Evolutionary conservation across 306 rosid genomes (phyloP).

Genomic region (Casuarina equisetifolia): DNA sequence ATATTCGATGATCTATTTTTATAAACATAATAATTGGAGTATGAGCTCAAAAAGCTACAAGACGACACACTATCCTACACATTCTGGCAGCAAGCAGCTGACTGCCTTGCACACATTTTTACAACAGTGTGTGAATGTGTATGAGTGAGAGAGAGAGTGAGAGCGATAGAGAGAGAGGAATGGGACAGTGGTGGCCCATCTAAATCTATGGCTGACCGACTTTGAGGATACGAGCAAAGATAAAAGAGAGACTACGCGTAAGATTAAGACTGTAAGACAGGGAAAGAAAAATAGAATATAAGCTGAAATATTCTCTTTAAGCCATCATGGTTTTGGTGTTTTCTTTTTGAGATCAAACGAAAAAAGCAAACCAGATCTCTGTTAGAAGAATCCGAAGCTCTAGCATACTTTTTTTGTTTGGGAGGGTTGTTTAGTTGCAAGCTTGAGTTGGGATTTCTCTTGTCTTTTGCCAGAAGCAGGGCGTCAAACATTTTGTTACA

Average conservation of each 20-base stretch:
- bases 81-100: conserved; percentile 36
- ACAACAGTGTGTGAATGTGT: conserved; percentile 39
- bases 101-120: conserved; percentile 47
- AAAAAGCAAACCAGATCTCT: conserved; percentile 46
- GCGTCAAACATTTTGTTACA: conserved; percentile 40
- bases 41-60: conserved; percentile 44
- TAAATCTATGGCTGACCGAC: conserved; percentile 68
- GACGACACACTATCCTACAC: conserved; percentile 33
- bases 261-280: conserved; percentile 28
- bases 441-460: conserved; percentile 59
- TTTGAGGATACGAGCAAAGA: conserved; percentile 49
- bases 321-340: conserved; percentile 58
- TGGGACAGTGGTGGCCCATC: conserved; percentile 58
- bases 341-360: conserved; percentile 52
- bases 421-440: conserved; percentile 41
- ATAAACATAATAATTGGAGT: conserved; percentile 45
- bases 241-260: conserved; percentile 45
- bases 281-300: conserved; percentile 17
- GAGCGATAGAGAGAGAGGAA: not conserved
- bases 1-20: not conserved
- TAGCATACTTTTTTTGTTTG: conserved; percentile 33
- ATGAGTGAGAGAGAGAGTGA: conserved; percentile 34
- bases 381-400: conserved; percentile 30
- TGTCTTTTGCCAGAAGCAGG: conserved; percentile 68
- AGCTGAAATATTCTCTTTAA: conserved; percentile 33